Conservation (phyloP, 2,329 filamentous ascomycete genomes). For the Rhinocladiella similis region DNA sequence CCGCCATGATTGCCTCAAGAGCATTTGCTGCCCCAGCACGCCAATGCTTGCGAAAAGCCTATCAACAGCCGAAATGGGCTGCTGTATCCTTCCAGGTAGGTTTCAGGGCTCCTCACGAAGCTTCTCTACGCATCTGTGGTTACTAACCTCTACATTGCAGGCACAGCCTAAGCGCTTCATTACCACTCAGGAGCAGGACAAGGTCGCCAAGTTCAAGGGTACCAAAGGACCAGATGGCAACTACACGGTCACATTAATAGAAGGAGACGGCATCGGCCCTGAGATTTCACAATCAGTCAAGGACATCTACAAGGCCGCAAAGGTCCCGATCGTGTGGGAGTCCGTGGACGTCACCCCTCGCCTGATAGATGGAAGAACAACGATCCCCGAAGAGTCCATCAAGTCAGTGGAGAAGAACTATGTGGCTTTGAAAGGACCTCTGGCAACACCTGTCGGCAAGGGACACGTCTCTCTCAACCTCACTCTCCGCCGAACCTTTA, state of each 20-base stretch:
- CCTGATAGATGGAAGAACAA: constrained; percentile 91
- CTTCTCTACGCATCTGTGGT: constrained; percentile 1
- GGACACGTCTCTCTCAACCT: constrained; percentile 99
- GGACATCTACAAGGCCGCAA: constrained; percentile 95
- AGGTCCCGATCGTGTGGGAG: constrained; percentile 97
- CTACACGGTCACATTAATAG: constrained; percentile 94
- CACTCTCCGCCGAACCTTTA: constrained; percentile 97
- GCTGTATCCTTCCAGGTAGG: constrained; percentile 60
- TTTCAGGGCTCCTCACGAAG: constrained; percentile 21
- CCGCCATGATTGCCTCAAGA: constrained; percentile 80
- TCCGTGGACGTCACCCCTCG: constrained; percentile 93
- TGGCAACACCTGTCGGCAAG: constrained; percentile 96
- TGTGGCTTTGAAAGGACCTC: constrained; percentile 95
- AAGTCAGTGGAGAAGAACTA: constrained; percentile 92
- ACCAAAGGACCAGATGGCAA: constrained; percentile 87
- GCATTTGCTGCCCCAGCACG: constrained; percentile 73
- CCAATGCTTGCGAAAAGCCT: constrained; percentile 73
- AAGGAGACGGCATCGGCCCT: constrained; percentile 97
- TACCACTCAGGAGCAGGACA: constrained; percentile 55
- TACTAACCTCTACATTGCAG: constrained; percentile 18
- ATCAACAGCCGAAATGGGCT: constrained; percentile 47
- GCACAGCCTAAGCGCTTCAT: constrained; percentile 62
- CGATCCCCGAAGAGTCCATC: constrained; percentile 90
- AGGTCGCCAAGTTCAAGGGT: constrained; percentile 91
- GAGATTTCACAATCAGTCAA: constrained; percentile 98